phyloP scores from a whole-genome alignment of 140 eudicot genomes.

The Senecio squalidus region DNA sequence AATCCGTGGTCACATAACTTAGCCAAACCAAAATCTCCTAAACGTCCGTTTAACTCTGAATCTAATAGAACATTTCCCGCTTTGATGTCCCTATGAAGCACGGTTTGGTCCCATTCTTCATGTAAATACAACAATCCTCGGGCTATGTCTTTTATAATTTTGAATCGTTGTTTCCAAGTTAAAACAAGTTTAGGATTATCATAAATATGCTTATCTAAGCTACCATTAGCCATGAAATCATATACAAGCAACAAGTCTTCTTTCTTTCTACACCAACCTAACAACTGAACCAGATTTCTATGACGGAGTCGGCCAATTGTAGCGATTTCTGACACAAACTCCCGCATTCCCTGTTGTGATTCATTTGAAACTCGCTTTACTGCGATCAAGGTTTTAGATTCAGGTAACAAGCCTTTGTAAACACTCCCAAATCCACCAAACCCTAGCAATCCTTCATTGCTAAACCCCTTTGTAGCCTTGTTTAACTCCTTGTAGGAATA shows the following conservation, averaged over 20 bases:
- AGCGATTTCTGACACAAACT: conserved; percentile 52
- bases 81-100: conserved; percentile 56
- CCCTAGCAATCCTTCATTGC: conserved; percentile 49
- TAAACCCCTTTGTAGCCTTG: conserved; percentile 51
- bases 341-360: conserved; percentile 39
- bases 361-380: conserved; percentile 61
- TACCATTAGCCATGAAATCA: conserved; percentile 60
- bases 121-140: conserved; percentile 53
- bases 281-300: conserved; percentile 53
- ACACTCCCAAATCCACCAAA: conserved; percentile 66
- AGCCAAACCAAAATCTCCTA: conserved; percentile 59
- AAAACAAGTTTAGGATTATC: conserved; percentile 32
- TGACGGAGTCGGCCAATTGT: conserved; percentile 63
- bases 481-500: conserved; percentile 52
- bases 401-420: conserved; percentile 55
- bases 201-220: conserved; percentile 52
- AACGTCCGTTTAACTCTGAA: conserved; percentile 39
- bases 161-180: conserved; percentile 49
- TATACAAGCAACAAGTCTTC: conserved; percentile 47
- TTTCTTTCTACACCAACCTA: conserved; percentile 61
- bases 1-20: conserved; percentile 53
- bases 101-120: conserved; percentile 62
- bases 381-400: conserved; percentile 43
- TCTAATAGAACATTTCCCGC: conserved; percentile 56
- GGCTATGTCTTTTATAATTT: conserved; percentile 55